phyloP scores from a whole-genome alignment of 2,329 filamentous ascomycete species.

The Trichophyton equinum region DNA sequence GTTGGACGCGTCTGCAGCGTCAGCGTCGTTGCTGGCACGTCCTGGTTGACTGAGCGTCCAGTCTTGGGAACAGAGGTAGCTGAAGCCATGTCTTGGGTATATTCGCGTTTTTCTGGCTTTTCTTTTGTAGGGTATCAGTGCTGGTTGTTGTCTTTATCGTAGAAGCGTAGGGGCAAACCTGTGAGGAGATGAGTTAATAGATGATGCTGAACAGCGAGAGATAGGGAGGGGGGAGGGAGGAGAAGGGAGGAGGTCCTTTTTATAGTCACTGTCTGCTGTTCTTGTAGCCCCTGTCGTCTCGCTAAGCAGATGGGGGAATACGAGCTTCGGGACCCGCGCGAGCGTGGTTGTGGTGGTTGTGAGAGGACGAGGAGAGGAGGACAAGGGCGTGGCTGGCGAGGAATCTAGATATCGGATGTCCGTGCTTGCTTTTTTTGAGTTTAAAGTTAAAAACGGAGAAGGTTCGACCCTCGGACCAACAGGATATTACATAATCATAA shows the following conservation, averaged over 20 bases:
- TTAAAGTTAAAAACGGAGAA: neutral
- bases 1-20: constrained; percentile 8
- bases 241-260: neutral
- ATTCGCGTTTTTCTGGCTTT: neutral
- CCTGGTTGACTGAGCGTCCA: constrained; percentile 9
- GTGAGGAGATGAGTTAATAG: neutral
- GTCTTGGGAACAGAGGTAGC: constrained; percentile 1
- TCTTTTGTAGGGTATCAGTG: neutral
- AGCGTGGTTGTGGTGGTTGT: neutral
- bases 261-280: neutral
- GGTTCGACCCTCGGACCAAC: neutral
- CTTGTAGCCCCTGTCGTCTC: neutral
- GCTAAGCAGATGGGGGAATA: neutral
- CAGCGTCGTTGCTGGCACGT: constrained; percentile 6
- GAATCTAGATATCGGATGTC: neutral
- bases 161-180: neutral
- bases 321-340: neutral
- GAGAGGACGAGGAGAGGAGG: neutral
- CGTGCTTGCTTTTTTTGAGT: neutral
- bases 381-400: no score
- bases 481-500: constrained; percentile 4
- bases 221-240: neutral
- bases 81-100: neutral
- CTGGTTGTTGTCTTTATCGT: neutral
- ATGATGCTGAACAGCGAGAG: neutral